Percentiles rank a stretch among this genome's conserved stretches.
Evolutionary conservation across 768 basidiomycete species (phyloP).

Genomic region (Kwoniella shandongensis): DNA sequence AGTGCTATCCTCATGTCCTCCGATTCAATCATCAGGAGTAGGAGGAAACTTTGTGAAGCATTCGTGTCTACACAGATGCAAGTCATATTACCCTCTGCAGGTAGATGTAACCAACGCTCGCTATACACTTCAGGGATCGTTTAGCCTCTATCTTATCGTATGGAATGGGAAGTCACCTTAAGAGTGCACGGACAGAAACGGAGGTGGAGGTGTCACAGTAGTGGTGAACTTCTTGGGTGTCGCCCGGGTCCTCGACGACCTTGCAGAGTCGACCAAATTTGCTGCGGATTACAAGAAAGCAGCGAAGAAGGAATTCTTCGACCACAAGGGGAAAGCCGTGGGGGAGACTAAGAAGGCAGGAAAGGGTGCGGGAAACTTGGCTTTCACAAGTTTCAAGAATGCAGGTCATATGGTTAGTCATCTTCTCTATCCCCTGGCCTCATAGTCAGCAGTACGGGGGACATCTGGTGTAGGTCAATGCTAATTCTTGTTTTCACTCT

Average conservation of each 20-base stretch:
- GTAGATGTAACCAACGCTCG: no score
- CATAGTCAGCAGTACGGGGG: no score
- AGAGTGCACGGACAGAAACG: no score
- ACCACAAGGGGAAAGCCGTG: constrained; percentile 60
- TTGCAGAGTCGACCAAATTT: constrained; percentile 62
- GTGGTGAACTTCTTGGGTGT: constrained; percentile 47
- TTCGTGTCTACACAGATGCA: no score
- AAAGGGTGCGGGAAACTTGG: constrained; percentile 75
- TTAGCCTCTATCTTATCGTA: no score
- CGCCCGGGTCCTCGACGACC: constrained; percentile 60
- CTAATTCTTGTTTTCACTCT: not conserved
- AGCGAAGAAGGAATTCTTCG: constrained; percentile 60
- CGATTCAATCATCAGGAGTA: no score
- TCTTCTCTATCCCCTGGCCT: not conserved
- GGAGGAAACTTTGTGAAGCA: no score
- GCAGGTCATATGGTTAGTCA: constrained; percentile 66
- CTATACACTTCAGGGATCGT: no score
- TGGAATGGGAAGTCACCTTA: no score
- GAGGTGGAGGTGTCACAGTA: constrained; percentile 10
- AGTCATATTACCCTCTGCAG: no score
- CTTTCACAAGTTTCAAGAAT: constrained; percentile 73
- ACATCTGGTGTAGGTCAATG: not conserved
- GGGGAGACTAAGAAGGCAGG: constrained; percentile 74
- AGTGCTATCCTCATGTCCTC: no score
- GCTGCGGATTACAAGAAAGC: constrained; percentile 62